Conservation (phyloP, 140 eudicot genomes). For the Bidens hawaiensis region DNA sequence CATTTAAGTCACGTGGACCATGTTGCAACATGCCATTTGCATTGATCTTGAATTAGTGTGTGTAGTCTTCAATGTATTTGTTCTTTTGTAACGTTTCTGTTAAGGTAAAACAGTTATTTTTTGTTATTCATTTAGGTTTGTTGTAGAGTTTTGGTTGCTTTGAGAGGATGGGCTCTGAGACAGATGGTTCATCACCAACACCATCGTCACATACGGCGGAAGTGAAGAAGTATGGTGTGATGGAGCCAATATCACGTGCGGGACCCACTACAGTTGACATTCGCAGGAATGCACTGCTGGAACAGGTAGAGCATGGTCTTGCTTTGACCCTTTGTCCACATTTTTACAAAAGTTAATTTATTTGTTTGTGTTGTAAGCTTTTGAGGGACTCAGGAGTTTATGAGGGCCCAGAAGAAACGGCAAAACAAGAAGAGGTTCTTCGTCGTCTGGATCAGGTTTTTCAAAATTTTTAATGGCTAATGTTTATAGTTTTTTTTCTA, state of each 20-base stretch:
- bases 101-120: slow-evolving; percentile 17
- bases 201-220: slow-evolving; percentile 30
- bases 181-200: slow-evolving; percentile 30
- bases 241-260: slow-evolving; percentile 42
- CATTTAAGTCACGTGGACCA: too few relatives aligned
- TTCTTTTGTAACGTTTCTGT: neutral
- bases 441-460: slow-evolving; percentile 38
- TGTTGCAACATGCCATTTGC: too few relatives aligned
- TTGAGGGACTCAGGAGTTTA: slow-evolving; percentile 38
- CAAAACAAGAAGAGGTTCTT: slow-evolving; percentile 51
- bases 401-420: slow-evolving; percentile 39
- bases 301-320: slow-evolving; percentile 24
- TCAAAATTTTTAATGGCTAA: neutral
- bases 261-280: slow-evolving; percentile 41
- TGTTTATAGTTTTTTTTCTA: neutral
- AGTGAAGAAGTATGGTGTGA: slow-evolving; percentile 34
- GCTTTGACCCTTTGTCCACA: neutral
- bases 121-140: slow-evolving; percentile 30
- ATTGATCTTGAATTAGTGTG: too few relatives aligned
- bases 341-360: slow-evolving; percentile 1
- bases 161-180: slow-evolving; percentile 33
- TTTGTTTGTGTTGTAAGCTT: slow-evolving; percentile 28
- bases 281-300: slow-evolving; percentile 37
- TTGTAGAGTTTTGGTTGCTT: slow-evolving; percentile 36
- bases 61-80: slow-evolving; percentile 1